These are phyloP conservation scores for Epichloe baconii DNA, from an alignment of 2,329 filamentous ascomycete species.

Conservation along the genomic window DNA sequence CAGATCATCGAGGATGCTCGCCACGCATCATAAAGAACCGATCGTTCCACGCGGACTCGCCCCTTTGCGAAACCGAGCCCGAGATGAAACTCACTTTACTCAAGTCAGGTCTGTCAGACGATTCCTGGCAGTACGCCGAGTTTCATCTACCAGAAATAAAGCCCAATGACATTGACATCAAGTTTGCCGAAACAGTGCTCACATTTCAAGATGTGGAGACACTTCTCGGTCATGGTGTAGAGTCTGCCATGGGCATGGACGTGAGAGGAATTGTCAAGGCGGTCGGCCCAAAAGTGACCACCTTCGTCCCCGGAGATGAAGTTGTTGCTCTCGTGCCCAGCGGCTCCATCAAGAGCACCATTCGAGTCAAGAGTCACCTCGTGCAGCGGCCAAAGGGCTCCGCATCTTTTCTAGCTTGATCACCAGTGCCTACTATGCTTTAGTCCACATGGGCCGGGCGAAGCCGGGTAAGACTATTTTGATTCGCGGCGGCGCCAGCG, in stretches of 20 bases:
- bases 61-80: background rate
- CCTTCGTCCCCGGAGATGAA: conserved; percentile 23
- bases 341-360: conserved; percentile 22
- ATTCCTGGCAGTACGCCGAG: conserved; percentile 14
- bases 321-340: conserved; percentile 27
- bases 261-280: conserved; percentile 24
- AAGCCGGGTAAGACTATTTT: conserved; percentile 22
- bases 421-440: conserved; percentile 29
- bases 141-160: conserved; percentile 10
- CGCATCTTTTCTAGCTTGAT: conserved; percentile 23
- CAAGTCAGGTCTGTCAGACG: conserved; percentile 14
- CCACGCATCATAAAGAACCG: conserved; percentile 5
- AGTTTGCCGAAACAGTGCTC: conserved; percentile 23
- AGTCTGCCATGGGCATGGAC: conserved; percentile 27
- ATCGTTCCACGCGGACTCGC: conserved; percentile 9
- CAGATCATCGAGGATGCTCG: conserved; percentile 25
- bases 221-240: conserved; percentile 18
- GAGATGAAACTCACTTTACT: conserved; percentile 14
- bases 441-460: conserved; percentile 21
- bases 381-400: conserved; percentile 16
- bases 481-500: conserved; percentile 30
- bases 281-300: conserved; percentile 19
- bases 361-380: conserved; percentile 23
- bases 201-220: conserved; percentile 24
- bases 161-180: conserved; percentile 26